Conservation (phyloP, 129 eudicot species). For the Calendula officinalis region DNA sequence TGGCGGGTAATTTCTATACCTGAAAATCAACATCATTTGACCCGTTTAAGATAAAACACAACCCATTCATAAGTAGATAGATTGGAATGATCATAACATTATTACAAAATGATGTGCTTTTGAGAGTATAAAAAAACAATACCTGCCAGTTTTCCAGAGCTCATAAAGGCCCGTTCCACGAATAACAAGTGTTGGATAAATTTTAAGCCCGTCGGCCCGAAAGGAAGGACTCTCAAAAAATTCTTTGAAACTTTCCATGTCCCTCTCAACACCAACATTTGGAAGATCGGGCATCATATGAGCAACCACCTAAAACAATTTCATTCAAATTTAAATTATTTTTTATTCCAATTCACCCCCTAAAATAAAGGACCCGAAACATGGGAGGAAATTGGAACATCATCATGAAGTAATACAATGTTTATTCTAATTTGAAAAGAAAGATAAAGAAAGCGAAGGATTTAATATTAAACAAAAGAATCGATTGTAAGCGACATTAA, state of each 20-base stretch:
- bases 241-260: slow-evolving; percentile 96
- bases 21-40: slow-evolving; percentile 24
- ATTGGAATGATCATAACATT: neutral
- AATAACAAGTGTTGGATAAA: slow-evolving; percentile 93
- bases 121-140: neutral
- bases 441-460: too few species aligned
- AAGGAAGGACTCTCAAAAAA: slow-evolving; percentile 90
- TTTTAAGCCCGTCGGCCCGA: slow-evolving; percentile 96
- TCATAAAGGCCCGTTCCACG: slow-evolving; percentile 99
- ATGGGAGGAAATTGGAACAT: too few species aligned
- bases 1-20: slow-evolving; percentile 97
- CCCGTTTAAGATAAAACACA: too few species aligned
- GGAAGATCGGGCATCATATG: slow-evolving; percentile 99
- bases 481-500: neutral
- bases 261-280: slow-evolving; percentile 95
- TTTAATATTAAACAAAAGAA: neutral
- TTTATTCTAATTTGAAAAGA: too few species aligned
- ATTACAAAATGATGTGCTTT: too few species aligned
- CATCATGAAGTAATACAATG: too few species aligned
- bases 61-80: too few species aligned
- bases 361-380: too few species aligned
- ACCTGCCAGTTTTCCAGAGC: slow-evolving; percentile 99
- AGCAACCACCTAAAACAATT: slow-evolving; percentile 76
- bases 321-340: neutral
- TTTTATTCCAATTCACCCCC: too few species aligned